Evolutionary conservation across 2,329 filamentous ascomycete species (phyloP).

Genomic region (Aspergillus fructus): DNA sequence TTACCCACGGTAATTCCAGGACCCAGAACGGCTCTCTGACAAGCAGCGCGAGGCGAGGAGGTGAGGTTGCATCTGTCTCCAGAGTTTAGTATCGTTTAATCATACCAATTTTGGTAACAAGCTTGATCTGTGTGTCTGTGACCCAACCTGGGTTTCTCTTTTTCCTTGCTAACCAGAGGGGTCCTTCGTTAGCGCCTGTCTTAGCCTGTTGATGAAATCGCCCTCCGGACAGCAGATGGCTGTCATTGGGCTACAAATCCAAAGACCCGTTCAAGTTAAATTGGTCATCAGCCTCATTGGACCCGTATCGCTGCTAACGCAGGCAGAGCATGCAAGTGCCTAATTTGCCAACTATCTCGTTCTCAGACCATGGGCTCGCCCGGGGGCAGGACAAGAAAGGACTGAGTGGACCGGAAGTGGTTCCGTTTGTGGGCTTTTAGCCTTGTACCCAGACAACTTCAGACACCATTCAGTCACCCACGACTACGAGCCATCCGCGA

Average conservation of each 20-base stretch:
- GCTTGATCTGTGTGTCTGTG: background rate
- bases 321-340: background rate
- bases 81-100: background rate
- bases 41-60: background rate
- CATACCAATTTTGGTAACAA: too few relatives aligned
- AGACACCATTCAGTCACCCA: background rate
- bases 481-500: background rate
- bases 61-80: conserved; percentile 1
- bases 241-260: background rate
- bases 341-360: background rate
- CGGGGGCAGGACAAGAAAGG: background rate
- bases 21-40: background rate
- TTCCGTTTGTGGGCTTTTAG: background rate
- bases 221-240: background rate
- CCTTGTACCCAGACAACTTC: background rate
- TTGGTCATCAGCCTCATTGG: conserved; percentile 13
- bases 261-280: conserved; percentile 1
- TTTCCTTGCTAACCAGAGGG: conserved; percentile 2
- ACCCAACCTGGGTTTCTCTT: background rate
- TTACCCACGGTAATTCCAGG: background rate
- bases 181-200: background rate
- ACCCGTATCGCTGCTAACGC: conserved; percentile 2
- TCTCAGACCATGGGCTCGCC: too few relatives aligned
- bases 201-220: conserved; percentile 1
- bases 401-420: background rate